These are phyloP conservation scores for Elsinoe necatrix DNA, from an alignment of 2,329 filamentous ascomycete species.

Conservation along the genomic window DNA sequence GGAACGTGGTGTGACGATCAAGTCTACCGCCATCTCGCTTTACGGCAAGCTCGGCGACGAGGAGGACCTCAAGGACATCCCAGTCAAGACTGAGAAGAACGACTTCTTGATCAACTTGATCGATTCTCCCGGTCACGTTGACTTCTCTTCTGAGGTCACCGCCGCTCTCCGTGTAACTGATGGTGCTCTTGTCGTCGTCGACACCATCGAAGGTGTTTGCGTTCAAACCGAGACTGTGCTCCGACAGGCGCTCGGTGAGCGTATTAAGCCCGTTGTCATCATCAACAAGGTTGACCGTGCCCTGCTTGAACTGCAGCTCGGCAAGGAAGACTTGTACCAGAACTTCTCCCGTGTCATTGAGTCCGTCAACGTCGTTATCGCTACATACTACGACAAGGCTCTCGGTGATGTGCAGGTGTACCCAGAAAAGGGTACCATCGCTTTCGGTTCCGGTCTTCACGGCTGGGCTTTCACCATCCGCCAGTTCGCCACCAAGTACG, in stretches of 20 bases:
- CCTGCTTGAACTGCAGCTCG: constrained; percentile 96
- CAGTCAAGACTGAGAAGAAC: constrained; percentile 78
- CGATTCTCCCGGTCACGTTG: constrained; percentile 99
- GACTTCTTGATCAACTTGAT: constrained; percentile 99
- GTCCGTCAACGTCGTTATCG: constrained; percentile 99
- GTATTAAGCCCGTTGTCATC: constrained; percentile 98
- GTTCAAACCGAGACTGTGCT: constrained; percentile 99
- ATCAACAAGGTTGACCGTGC: constrained; percentile 99
- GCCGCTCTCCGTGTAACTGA: constrained; percentile 99
- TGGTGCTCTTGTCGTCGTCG: constrained; percentile 98
- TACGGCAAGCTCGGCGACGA: constrained; percentile 73
- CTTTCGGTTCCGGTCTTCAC: constrained; percentile 99
- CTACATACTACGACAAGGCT: constrained; percentile 94
- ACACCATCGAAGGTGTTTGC: constrained; percentile 99
- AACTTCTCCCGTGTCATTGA: constrained; percentile 99
- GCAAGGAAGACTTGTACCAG: constrained; percentile 99
- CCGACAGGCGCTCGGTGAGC: constrained; percentile 97
- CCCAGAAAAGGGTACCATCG: constrained; percentile 93
- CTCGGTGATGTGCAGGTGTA: constrained; percentile 98
- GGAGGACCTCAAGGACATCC: constrained; percentile 92
- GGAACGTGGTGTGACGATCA: constrained; percentile 99
- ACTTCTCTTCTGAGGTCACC: constrained; percentile 99
- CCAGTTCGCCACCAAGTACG: constrained; percentile 91
- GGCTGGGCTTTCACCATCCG: constrained; percentile 99
- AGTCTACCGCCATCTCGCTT: constrained; percentile 98